A percentile compares a stretch with the other conserved stretches of the same genome.
Evolutionary conservation across 176 grass and related monocot genomes (phyloP).

Genomic region (Eragrostis curvula): DNA sequence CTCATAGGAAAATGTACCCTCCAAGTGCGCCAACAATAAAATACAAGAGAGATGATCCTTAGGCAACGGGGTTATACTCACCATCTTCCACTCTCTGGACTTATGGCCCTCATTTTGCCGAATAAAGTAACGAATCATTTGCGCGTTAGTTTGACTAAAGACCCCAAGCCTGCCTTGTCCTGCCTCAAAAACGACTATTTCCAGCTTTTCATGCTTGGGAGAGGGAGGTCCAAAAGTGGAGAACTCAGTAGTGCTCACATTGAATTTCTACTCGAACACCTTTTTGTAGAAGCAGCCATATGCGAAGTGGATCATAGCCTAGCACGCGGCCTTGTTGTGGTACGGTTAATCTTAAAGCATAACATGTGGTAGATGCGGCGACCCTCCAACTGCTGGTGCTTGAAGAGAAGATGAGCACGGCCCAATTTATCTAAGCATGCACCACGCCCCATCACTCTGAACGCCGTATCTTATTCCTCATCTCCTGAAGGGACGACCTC

Average conservation of each 20-base stretch:
- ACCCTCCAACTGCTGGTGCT: not conserved
- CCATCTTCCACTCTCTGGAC: not conserved
- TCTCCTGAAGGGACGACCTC: too few species aligned
- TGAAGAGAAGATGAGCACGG: not conserved
- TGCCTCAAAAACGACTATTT: not conserved
- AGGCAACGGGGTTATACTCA: not conserved
- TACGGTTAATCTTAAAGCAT: not conserved
- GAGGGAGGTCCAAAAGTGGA: not conserved
- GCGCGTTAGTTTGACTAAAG: not conserved
- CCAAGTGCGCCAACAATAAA: not conserved
- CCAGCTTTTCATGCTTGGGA: not conserved
- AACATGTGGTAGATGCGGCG: too few species aligned
- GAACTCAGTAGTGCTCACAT: not conserved
- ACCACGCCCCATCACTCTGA: not conserved
- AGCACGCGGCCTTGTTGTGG: not conserved
- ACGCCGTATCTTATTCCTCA: not conserved
- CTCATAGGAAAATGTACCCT: not conserved
- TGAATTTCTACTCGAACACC: not conserved
- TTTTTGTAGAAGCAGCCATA: not conserved
- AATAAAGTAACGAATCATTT: not conserved
- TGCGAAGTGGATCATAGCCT: not conserved
- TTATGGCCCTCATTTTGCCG: not conserved
- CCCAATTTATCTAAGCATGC: not conserved
- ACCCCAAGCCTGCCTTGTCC: not conserved
- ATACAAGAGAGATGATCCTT: not conserved